These are phyloP conservation scores for Apiospora rasikravindrae DNA, from an alignment of 2,329 filamentous ascomycete genomes.

Conservation along the genomic window DNA sequence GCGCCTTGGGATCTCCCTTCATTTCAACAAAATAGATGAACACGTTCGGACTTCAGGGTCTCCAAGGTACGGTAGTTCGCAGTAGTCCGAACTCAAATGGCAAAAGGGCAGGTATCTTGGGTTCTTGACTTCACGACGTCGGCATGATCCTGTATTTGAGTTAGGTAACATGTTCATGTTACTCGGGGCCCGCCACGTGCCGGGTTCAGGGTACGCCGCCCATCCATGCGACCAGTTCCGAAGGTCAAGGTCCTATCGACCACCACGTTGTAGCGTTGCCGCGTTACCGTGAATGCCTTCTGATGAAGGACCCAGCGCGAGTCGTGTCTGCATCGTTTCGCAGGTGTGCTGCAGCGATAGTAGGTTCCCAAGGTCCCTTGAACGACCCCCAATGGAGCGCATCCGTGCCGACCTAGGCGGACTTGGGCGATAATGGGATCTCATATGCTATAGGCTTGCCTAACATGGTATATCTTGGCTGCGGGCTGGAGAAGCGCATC, in stretches of 20 bases:
- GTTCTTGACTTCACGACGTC: not conserved
- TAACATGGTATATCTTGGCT: not conserved
- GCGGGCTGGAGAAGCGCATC: not conserved
- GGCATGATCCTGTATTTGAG: slow-evolving; percentile 8
- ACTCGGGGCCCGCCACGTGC: not conserved
- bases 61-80: not conserved
- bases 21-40: slow-evolving; percentile 25
- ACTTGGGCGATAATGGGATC: not conserved
- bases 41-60: not conserved
- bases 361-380: not conserved
- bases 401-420: not conserved
- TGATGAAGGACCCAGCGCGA: slow-evolving; percentile 3
- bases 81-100: not conserved
- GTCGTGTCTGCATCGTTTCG: not conserved
- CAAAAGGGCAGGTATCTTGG: not conserved
- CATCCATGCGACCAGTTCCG: not conserved
- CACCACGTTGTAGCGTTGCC: not conserved
- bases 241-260: not conserved
- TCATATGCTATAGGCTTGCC: not conserved
- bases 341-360: not conserved
- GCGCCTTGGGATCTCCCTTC: not conserved
- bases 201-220: not conserved
- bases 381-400: not conserved
- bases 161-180: not conserved
- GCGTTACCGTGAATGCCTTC: not conserved